Conservation (phyloP, 768 basidiomycete species). For the Leccinum fibrillosum region DNA sequence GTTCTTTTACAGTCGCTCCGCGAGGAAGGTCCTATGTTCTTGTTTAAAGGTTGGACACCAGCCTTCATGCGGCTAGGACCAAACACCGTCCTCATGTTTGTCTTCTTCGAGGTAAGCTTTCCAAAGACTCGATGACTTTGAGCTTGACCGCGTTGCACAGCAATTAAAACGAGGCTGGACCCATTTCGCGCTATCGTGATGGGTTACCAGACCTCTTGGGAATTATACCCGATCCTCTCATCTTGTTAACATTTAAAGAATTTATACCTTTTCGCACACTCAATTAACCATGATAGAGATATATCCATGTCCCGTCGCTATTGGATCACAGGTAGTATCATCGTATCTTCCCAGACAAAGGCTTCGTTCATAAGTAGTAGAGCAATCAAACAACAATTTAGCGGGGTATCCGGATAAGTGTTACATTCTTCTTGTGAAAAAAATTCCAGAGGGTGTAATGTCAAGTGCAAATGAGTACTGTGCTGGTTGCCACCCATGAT, state of each 20-base stretch:
- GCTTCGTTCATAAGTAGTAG: not conserved
- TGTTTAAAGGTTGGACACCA: conserved; percentile 90
- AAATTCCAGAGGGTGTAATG: no score
- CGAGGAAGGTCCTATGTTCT: conserved; percentile 71
- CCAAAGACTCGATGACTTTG: not conserved
- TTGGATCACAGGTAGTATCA: conserved; percentile 1
- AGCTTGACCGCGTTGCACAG: conserved; percentile 34
- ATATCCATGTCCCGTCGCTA: conserved; percentile 4
- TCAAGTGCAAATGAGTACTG: no score
- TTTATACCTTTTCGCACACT: not conserved
- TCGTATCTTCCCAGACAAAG: conserved; percentile 9
- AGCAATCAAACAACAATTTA: not conserved
- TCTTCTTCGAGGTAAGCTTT: conserved; percentile 72
- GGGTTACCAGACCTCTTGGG: not conserved
- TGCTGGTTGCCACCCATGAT: no score
- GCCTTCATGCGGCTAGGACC: conserved; percentile 82
- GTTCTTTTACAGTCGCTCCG: conserved; percentile 59
- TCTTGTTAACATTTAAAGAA: conserved; percentile 1
- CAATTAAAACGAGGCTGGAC: conserved; percentile 70
- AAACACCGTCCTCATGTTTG: conserved; percentile 81
- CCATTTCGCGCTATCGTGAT: conserved; percentile 3
- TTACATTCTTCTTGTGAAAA: no score
- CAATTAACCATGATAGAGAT: conserved; percentile 2
- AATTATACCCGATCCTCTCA: not conserved
- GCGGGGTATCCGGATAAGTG: no score